Evolutionary conservation across 352 stramenopile genomes (phyloP).

Genomic region (Globisporangium lucens): DNA sequence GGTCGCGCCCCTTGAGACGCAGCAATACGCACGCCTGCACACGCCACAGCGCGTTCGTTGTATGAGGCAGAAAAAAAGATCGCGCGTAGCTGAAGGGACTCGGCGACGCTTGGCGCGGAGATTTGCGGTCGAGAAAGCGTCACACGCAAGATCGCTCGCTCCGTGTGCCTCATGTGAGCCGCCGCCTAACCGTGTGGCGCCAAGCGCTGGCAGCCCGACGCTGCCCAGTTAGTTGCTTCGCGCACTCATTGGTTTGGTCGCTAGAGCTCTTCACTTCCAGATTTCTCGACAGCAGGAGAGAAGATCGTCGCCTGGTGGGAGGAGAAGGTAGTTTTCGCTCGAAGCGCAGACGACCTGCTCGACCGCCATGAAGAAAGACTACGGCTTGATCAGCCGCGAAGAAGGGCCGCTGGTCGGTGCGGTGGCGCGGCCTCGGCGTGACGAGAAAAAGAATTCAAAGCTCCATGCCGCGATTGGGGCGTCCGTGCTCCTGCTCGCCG

Average conservation of each 20-base stretch:
- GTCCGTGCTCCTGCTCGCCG: constrained; percentile 13
- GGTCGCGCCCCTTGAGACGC: background rate
- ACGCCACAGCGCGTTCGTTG: background rate
- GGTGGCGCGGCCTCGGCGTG: background rate
- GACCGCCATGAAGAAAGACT: constrained; percentile 11
- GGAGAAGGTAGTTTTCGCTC: background rate
- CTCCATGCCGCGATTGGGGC: constrained; percentile 8
- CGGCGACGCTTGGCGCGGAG: constrained; percentile 3
- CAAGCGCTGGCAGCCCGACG: background rate
- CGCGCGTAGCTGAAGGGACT: constrained; percentile 1
- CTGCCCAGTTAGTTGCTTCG: no score
- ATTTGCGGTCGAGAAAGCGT: constrained; percentile 1
- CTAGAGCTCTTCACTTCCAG: constrained; percentile 8
- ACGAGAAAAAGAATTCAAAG: constrained; percentile 11
- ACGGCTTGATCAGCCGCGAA: constrained; percentile 10
- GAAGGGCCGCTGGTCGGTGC: constrained; percentile 11
- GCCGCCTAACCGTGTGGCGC: background rate
- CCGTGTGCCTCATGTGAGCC: background rate
- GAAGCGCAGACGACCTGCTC: background rate
- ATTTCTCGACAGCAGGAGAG: constrained; percentile 7
- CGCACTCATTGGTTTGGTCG: background rate
- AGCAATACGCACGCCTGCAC: background rate
- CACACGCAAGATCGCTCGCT: constrained; percentile 1
- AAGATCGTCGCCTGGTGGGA: background rate
- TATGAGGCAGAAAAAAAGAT: constrained; percentile 4